Base-by-base conservation (phyloP, 768 basidiomycete species). In the Suillus clintonianus region DNA sequence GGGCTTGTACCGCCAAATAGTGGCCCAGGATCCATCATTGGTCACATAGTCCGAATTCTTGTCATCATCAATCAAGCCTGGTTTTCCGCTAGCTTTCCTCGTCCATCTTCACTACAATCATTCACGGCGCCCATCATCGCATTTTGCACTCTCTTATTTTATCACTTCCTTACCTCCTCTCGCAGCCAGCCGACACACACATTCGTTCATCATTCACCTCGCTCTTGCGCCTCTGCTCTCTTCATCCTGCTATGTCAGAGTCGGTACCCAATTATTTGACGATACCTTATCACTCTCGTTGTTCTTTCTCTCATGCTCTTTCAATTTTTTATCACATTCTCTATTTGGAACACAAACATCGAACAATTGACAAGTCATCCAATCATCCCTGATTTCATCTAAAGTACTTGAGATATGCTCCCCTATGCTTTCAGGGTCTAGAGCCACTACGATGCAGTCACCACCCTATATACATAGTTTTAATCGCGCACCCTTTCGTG, bases 1-100 rank as follows among this genome's bases (percentile, higher is more conserved):
- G 66, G 91, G 89, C 67, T 76, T 94, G 72, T 92, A 93, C 80
- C 88, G 90, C 65, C 89, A 91, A 76, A 86, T 94, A 75, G 82
- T 93, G 71, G 88, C 86, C 59, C 85, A 91, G 66, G 89, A 93
- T 71, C 88, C 87, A 47, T 86, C 88, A 65, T 79, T 93, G 74
- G 84, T 83, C 68, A 76, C 77, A 62, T 73, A 60, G 45, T 43
- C 51, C 41, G 48, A 58, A 42, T 39, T 36, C 37, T 65, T 59
- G 34, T 51, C 60, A 58, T 63, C 51, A 41, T 57, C 39, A 7
- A 53, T 62, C 56, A 45, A 62, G 50, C 42, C 66, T 71, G 71
- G 69, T 73, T 27, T 45, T 59, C 62, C 58, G 66, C 53, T 64
- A 42, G 62, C 58, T 42, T 56, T 65, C 60, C 60, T 68, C 70